Base-by-base conservation (phyloP, 2,329 filamentous ascomycete genomes). In the Cytospora schulzeri region DNA sequence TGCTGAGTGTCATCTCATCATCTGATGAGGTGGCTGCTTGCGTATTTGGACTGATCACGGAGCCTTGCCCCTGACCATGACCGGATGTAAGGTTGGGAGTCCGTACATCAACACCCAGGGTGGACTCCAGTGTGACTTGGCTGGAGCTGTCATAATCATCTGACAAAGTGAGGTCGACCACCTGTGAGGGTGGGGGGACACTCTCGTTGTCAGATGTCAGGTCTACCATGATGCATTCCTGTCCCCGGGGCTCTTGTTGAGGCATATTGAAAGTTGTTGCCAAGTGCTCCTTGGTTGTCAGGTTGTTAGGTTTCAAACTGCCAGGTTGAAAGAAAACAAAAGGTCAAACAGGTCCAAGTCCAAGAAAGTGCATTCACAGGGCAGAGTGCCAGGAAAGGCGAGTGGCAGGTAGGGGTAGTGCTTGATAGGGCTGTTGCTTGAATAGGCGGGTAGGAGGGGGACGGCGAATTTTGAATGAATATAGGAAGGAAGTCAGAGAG, bases 41-140 rank as follows among this genome's bases (percentile, higher is more conserved):
- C 9, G n/a, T 24, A 3, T 41, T 50, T n/a, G 55, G 60, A 31
- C 28, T 63, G n/a, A 38, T 52, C 11, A 51, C 19, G 4, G 26
- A 50, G 22, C 31, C 38, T 17, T 52, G 8, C 9, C 31, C n/a
- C 33, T 24, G 26, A 24, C 29, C 48, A 12, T 28, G 38, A 19
- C 26, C 48, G 22, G 45, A 45, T 8, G 24, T 26, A n/a, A 66
- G 17, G n/a, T 29, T 48, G 33, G 60, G 29, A 31, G 61, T 50
- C 28, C 28, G n/a, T 8, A 52, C 33, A 45, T 63, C 50, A 9
- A 52, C 22, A 8, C 41, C 56, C 48, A 38, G 19, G 22, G 51
- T 51, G n/a, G 38, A 31, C 28, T 33, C 19, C 6, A 17, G 26
- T 22, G 29, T 29, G 19, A 4, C 22, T 38, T 29, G 1, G 17